Base-by-base conservation (phyloP, 202 grass and related monocot species). In the Setaria viridis region DNA sequence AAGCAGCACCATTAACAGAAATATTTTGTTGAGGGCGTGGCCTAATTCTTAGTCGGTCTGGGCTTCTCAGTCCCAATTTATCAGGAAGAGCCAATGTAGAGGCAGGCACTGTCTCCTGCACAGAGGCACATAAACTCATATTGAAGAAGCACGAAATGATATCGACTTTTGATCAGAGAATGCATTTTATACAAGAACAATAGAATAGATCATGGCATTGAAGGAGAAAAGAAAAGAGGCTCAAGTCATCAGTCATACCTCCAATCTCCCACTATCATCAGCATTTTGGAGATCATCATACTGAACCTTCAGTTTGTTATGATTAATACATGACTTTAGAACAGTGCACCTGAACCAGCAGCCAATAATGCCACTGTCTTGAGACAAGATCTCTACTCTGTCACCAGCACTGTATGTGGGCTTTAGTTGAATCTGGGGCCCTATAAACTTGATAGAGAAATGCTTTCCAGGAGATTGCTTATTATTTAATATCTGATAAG, bases 321-420 rank as follows among this genome's bases (percentile, higher is more conserved):
- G 88, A 91, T 83, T 87, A 49, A 54, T 46, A 65, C 88, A 97
- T 74, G 90, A 88, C 84, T 90, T 90, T 67, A 97, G 62, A 67
- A 99, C 87, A 47, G 90, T 93, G 87, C 97, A 99, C 83, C 82
- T 97, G 90, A 99, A 99, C 97, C 97, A 99, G 85, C 97, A 99
- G 29, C 97, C 97, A 62, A 95, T 92, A 84, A 99, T 96, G 74
- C 97, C 97, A 34, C 92, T 97, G 33, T 99, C 97, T 84, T 94
- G 93, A 91, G 92, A 97, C 78, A 99, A 90, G 51, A 93, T 35
- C 83, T 99, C 97, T 90, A 99, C 88, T 59, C 88, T 94, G 69
- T 99, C 94, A 60, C 92, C 94, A 77, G 89, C 77, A 60, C 69
- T 90, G 83, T 91, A 93, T 49, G 83, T 85, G 56, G 87, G 89